These are phyloP conservation scores for Sporothrix curviconia DNA, from an alignment of 2,329 filamentous ascomycete genomes.

Conservation along the genomic window DNA sequence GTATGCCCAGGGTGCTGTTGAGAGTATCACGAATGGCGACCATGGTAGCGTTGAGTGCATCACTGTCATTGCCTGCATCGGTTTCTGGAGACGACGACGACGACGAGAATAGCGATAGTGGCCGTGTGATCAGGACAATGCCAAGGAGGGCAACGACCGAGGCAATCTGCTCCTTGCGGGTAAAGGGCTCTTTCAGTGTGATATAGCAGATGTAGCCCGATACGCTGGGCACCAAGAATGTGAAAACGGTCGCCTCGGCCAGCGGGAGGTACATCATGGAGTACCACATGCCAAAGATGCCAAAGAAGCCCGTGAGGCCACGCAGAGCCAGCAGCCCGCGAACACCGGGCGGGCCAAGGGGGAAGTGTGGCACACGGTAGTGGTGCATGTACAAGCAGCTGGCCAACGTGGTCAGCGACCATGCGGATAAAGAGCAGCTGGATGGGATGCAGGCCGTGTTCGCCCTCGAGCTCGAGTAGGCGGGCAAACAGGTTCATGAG, in stretches of 20 bases:
- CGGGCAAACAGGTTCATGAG: conserved; percentile 80
- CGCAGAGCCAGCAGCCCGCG: conserved; percentile 54
- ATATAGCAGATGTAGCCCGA: conserved; percentile 75
- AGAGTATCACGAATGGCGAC: no score
- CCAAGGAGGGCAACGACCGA: conserved; percentile 69
- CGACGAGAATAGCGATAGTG: conserved; percentile 33
- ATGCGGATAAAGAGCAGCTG: conserved; percentile 80
- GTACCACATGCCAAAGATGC: conserved; percentile 69
- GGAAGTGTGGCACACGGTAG: conserved; percentile 58
- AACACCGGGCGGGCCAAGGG: conserved; percentile 61
- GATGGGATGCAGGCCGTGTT: conserved; percentile 69
- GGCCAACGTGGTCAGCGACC: conserved; percentile 61
- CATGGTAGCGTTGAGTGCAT: no score
- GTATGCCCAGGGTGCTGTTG: no score
- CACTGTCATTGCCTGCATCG: not conserved
- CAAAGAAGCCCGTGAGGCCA: conserved; percentile 42
- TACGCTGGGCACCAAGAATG: conserved; percentile 74
- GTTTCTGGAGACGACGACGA: not conserved
- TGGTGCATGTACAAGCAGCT: conserved; percentile 70
- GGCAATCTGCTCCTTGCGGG: conserved; percentile 67
- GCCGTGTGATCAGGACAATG: conserved; percentile 76
- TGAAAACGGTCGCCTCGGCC: conserved; percentile 83
- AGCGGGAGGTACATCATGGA: conserved; percentile 69
- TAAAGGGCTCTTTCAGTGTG: conserved; percentile 69
- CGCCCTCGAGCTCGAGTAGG: conserved; percentile 60